Evolutionary conservation across 352 stramenopile species (phyloP), one percentile per base, ranked within the genome.

Genomic region (Phytophthora fragariae): DNA sequence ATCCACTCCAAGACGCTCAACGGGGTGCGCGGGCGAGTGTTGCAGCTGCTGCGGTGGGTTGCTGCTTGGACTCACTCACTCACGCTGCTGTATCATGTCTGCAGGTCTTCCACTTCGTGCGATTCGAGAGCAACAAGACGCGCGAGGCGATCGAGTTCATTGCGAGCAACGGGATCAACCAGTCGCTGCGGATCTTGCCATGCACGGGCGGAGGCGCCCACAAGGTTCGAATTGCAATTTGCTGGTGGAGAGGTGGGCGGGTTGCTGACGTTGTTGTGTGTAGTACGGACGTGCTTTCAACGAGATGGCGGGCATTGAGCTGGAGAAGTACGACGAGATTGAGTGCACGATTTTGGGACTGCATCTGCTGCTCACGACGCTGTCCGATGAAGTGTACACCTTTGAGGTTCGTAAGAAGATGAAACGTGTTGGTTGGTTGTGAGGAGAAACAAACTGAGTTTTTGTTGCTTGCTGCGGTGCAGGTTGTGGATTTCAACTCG

Each of bases 361-460:
- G 79, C 97, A 99, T 82, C 98, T 99, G 73, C 83, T 99, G 15
- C 84, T 99, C 47, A 97, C 93, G 17, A 98, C 97, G 63, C 83
- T 99, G 10, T 89, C 96, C 0, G 96, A 98, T 65, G 98, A 99
- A 91, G 98, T 98, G 65, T 99, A 99, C 79, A 99, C 97, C 31
- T 99, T 98, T 80, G 92, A 98, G 81, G 94, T 97, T 57, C 19
- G 58, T 1, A n/a, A 47, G 7, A 21, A 14, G 5, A 27, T 27
- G 24, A 27, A 27, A 27, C 24, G 24, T 10, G 59, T 7, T 37
- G 57, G 19, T 57, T 14, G 57, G 17, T 14, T 68, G 27, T 12
- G 55, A 62, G 15, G 24, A 27, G 24, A 49, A 5, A 3, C 1
- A 27, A 27, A 27, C 24, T 27, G 24, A 27, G 1, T 27, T 27